A percentile compares a stretch with the other conserved stretches of the same genome.
Evolutionary conservation across 2,329 filamentous ascomycete genomes (phyloP).

Genomic region (Talaromyces sp.): DNA sequence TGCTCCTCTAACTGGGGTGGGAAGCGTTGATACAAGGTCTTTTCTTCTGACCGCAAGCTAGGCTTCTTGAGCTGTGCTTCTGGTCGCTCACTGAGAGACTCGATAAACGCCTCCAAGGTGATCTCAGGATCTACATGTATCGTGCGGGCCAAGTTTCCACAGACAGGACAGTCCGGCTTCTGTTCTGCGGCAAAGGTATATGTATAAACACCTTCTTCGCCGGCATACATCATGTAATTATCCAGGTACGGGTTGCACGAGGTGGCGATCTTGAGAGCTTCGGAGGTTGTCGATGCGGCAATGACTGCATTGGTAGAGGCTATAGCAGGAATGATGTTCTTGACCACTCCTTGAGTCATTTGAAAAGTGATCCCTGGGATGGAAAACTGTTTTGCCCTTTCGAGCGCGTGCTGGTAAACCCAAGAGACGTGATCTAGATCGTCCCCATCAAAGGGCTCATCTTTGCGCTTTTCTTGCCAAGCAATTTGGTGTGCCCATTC

Average conservation of each 20-base stretch:
- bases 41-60: conserved; percentile 72
- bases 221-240: conserved; percentile 99
- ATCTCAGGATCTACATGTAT: conserved; percentile 64
- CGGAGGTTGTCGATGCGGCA: conserved; percentile 91
- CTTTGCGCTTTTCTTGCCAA: conserved; percentile 83
- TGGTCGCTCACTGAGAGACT: conserved; percentile 73
- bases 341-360: conserved; percentile 94
- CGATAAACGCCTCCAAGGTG: conserved; percentile 79
- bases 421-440: conserved; percentile 97
- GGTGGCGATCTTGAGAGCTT: conserved; percentile 91
- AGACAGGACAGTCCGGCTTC: conserved; percentile 93
- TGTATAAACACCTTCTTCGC: conserved; percentile 91
- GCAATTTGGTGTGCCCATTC: conserved; percentile 99
- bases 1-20: conserved; percentile 77
- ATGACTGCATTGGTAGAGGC: conserved; percentile 97
- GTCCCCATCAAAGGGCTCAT: conserved; percentile 84
- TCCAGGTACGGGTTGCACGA: conserved; percentile 74
- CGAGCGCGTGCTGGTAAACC: conserved; percentile 80
- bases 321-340: conserved; percentile 98
- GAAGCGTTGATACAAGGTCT: conserved; percentile 84
- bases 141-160: conserved; percentile 73
- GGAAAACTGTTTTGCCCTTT: conserved; percentile 78
- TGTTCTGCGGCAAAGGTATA: conserved; percentile 95
- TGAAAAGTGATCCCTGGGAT: conserved; percentile 92
- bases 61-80: conserved; percentile 94